These are phyloP conservation scores for Scheffersomyces stipitis DNA, from an alignment of 805 yeast species.

Conservation along the genomic window DNA sequence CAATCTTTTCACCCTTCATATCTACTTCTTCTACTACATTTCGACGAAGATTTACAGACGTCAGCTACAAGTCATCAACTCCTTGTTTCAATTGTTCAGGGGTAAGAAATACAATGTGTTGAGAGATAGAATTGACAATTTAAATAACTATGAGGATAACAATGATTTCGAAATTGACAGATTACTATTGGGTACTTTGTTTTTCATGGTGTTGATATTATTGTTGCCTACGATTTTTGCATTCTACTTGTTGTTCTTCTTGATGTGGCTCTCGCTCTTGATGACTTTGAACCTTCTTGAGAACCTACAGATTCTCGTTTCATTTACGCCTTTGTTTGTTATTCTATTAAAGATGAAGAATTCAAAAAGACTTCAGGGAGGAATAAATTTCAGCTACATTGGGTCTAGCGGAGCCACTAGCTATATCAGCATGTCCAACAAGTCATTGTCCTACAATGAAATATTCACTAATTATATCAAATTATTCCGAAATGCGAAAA, in stretches of 20 bases:
- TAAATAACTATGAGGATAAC: constrained; percentile 42
- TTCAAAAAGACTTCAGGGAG: constrained; percentile 61
- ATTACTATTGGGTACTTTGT: constrained; percentile 79
- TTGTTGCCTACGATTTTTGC: constrained; percentile 85
- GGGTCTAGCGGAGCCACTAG: constrained; percentile 13
- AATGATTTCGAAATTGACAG: constrained; percentile 73
- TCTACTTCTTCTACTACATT: constrained; percentile 74
- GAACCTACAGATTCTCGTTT: constrained; percentile 59
- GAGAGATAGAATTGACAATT: constrained; percentile 81
- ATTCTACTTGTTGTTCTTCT: constrained; percentile 74
- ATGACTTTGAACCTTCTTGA: constrained; percentile 53
- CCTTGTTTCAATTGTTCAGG: constrained; percentile 79
- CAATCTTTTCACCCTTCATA: constrained; percentile 64
- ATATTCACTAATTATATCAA: constrained; percentile 32
- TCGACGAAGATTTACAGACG: constrained; percentile 77
- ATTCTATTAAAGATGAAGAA: constrained; percentile 77
- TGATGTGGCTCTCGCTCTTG: constrained; percentile 54
- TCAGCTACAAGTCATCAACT: constrained; percentile 65
- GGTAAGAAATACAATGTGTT: constrained; percentile 87
- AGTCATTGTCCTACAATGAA: constrained; percentile 36
- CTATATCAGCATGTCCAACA: constrained; percentile 33
- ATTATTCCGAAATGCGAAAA: constrained; percentile 28
- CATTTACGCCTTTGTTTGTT: constrained; percentile 87
- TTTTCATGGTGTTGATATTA: constrained; percentile 77
- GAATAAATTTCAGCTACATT: constrained; percentile 36